These are phyloP conservation scores for Rosa chinensis DNA, from an alignment of 306 rosid species.

Conservation along the genomic window DNA sequence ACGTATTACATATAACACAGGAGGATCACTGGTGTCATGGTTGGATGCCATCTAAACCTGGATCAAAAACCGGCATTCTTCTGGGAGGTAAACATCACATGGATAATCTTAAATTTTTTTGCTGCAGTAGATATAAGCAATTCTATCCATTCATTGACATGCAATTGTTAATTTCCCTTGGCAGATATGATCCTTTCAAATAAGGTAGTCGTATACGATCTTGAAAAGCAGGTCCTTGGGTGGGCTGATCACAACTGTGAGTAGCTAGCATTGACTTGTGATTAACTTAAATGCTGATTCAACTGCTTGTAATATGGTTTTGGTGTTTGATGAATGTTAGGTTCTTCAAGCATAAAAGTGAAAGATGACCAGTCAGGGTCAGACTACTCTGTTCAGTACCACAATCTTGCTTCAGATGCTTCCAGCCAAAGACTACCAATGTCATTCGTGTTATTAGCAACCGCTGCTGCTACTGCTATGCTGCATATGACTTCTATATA, in stretches of 20 bases:
- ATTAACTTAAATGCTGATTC: not conserved
- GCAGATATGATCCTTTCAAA: conserved; percentile 83
- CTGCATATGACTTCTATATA: conserved; percentile 23
- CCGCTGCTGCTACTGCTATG: conserved; percentile 21
- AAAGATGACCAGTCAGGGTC: conserved; percentile 61
- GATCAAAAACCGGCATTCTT: conserved; percentile 43
- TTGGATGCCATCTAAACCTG: conserved; percentile 50
- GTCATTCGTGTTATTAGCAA: conserved; percentile 47
- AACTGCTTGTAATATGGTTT: not conserved
- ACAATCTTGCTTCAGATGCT: conserved; percentile 53
- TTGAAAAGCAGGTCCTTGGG: conserved; percentile 64
- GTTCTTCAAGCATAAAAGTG: conserved; percentile 72
- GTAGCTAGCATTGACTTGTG: conserved; percentile 27
- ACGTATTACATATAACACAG: conserved; percentile 38
- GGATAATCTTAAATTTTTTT: not conserved
- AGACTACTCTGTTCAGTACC: conserved; percentile 60
- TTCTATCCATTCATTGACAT: not conserved
- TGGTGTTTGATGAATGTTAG: conserved; percentile 19
- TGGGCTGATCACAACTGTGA: conserved; percentile 81
- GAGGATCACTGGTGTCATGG: conserved; percentile 50
- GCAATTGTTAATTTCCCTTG: conserved; percentile 30
- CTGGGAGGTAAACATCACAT: conserved; percentile 63
- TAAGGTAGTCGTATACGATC: conserved; percentile 68
- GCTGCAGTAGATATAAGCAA: not conserved
- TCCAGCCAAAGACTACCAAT: conserved; percentile 43